phyloP scores from a whole-genome alignment of 2,329 filamentous ascomycete species.

The Pyrenochaeta sp. region DNA sequence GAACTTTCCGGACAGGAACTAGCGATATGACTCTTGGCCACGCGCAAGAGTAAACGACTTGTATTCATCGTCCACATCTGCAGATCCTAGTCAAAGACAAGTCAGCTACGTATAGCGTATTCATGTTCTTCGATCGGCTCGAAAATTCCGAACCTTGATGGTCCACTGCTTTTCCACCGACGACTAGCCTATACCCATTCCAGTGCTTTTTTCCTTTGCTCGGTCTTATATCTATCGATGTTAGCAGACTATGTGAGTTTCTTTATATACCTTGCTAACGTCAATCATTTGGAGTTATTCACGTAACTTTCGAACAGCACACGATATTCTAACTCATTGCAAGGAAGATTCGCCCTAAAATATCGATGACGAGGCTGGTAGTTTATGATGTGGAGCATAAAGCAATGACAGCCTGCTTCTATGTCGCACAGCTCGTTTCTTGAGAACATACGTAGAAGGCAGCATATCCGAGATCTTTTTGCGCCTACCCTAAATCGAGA shows the following conservation, averaged over 20 bases:
- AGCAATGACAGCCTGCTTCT: neutral
- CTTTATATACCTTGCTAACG: neutral
- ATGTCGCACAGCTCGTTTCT: neutral
- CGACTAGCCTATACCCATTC: no score
- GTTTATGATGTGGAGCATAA: neutral
- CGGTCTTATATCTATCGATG: no score
- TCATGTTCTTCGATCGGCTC: no score
- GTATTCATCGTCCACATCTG: no score
- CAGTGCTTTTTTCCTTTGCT: no score
- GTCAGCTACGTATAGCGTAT: no score
- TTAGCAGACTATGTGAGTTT: neutral
- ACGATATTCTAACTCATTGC: neutral
- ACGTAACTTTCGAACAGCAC: neutral
- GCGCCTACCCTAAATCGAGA: constrained; percentile 6
- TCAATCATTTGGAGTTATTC: neutral
- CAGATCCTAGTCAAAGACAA: no score
- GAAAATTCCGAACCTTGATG: no score
- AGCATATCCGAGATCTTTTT: neutral
- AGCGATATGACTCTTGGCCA: no score
- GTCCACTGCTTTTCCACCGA: no score
- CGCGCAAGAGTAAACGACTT: no score
- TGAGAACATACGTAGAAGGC: no score
- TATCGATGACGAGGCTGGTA: neutral
- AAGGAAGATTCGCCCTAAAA: neutral
- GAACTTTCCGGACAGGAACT: neutral